phyloP scores from a whole-genome alignment of 1,139 yeast genomes.

The Blastobotrys petasosporus region DNA sequence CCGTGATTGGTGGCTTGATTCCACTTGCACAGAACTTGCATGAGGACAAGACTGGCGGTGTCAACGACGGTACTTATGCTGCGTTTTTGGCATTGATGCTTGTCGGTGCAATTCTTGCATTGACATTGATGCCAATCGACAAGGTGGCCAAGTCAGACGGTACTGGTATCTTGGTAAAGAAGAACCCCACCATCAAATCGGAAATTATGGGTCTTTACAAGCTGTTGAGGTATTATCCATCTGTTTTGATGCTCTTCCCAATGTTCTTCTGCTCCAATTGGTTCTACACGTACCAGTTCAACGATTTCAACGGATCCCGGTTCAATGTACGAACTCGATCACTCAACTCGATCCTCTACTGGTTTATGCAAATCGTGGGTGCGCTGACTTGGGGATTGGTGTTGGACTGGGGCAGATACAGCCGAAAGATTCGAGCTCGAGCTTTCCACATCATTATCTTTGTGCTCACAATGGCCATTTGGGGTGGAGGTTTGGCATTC shows the following conservation, averaged over 20 bases:
- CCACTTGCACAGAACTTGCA: constrained; percentile 22
- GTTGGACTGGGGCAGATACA: constrained; percentile 42
- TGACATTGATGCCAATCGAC: constrained; percentile 44
- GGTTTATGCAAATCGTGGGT: constrained; percentile 57
- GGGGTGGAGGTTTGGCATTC: constrained; percentile 60
- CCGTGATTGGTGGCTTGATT: constrained; percentile 38
- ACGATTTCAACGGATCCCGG: constrained; percentile 50
- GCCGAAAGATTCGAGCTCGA: constrained; percentile 44
- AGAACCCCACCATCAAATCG: constrained; percentile 44
- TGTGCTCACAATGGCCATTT: constrained; percentile 43
- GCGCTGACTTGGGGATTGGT: constrained; percentile 45
- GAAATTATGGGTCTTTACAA: constrained; percentile 42
- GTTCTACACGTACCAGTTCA: constrained; percentile 61
- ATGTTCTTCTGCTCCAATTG: constrained; percentile 60
- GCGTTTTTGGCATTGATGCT: constrained; percentile 54
- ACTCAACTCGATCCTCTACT: constrained; percentile 53
- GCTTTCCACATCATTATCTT: constrained; percentile 44
- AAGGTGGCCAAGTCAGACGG: constrained; percentile 51
- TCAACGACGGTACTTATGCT: constrained; percentile 45
- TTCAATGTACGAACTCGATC: constrained; percentile 58
- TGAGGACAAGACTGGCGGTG: constrained; percentile 33
- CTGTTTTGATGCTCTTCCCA: constrained; percentile 45
- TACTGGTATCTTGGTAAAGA: constrained; percentile 42
- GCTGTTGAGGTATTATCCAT: constrained; percentile 44
- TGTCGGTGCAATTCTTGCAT: constrained; percentile 44